Percentiles rank a stretch among this genome's conserved stretches.
Evolutionary conservation across 331 rosid genomes (phyloP).

Genomic region (Stylosanthes scabra): DNA sequence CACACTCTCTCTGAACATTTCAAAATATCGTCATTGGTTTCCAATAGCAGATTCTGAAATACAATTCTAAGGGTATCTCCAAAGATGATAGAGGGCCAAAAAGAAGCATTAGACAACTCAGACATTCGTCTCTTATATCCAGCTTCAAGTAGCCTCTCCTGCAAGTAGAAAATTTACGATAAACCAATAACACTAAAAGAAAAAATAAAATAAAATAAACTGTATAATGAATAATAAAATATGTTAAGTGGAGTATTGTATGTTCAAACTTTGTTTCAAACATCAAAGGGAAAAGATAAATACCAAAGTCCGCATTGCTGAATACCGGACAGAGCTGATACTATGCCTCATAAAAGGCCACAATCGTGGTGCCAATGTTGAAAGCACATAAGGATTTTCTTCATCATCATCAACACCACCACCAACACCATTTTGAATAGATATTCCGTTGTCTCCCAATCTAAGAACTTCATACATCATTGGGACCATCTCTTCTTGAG

Average conservation of each 20-base stretch:
- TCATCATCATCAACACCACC: constrained; percentile 54
- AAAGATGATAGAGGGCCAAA: constrained; percentile 89
- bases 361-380: constrained; percentile 83
- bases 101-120: constrained; percentile 58
- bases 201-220: background rate
- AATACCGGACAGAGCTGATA: constrained; percentile 88
- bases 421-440: constrained; percentile 49
- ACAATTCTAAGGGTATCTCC: constrained; percentile 96
- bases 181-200: constrained; percentile 2
- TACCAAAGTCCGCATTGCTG: constrained; percentile 98
- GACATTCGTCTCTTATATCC: constrained; percentile 72
- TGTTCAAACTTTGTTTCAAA: constrained; percentile 3
- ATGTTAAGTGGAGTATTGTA: background rate
- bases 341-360: constrained; percentile 99
- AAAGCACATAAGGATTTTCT: constrained; percentile 79
- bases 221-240: background rate
- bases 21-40: constrained; percentile 88
- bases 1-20: constrained; percentile 95
- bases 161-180: constrained; percentile 39
- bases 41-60: constrained; percentile 90
- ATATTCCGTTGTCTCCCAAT: constrained; percentile 53
- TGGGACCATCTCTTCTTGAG: constrained; percentile 92
- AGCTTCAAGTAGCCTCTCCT: constrained; percentile 98
- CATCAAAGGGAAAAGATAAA: constrained; percentile 18
- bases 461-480: constrained; percentile 67